phyloP scores from a whole-genome alignment of 768 basidiomycete genomes.

The Pleurotus giganteus region DNA sequence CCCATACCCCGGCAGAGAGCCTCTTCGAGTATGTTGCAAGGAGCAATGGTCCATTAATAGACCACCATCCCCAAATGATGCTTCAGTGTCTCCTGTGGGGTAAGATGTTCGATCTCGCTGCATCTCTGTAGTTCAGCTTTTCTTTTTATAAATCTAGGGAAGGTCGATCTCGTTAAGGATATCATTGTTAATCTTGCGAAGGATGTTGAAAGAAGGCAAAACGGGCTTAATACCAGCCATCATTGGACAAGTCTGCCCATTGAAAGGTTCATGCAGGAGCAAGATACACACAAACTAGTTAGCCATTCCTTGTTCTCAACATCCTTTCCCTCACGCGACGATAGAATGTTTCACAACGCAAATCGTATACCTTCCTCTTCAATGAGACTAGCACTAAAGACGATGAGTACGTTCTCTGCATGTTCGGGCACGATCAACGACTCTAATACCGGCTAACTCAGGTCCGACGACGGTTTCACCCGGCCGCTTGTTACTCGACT shows the following conservation, averaged over 20 bases:
- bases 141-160: constrained; percentile 46
- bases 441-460: constrained; percentile 22
- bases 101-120: constrained; percentile 26
- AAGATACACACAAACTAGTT: constrained; percentile 17
- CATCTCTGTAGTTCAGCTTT: neutral
- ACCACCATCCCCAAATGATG: constrained; percentile 93
- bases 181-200: constrained; percentile 69
- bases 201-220: constrained; percentile 25
- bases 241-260: constrained; percentile 53
- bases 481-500: constrained; percentile 58
- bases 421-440: neutral
- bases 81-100: constrained; percentile 93
- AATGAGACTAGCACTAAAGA: constrained; percentile 37
- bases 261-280: constrained; percentile 52
- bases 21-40: constrained; percentile 82
- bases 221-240: constrained; percentile 19
- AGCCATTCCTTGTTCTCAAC: constrained; percentile 1
- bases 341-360: constrained; percentile 21
- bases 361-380: constrained; percentile 56
- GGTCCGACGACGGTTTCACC: constrained; percentile 56
- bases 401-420: constrained; percentile 29
- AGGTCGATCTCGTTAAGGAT: constrained; percentile 80
- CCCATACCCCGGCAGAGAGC: constrained; percentile 31
- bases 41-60: constrained; percentile 81
- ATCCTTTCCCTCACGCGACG: neutral